phyloP scores from a whole-genome alignment of 305 asterid genomes.

The Lippia alba region DNA sequence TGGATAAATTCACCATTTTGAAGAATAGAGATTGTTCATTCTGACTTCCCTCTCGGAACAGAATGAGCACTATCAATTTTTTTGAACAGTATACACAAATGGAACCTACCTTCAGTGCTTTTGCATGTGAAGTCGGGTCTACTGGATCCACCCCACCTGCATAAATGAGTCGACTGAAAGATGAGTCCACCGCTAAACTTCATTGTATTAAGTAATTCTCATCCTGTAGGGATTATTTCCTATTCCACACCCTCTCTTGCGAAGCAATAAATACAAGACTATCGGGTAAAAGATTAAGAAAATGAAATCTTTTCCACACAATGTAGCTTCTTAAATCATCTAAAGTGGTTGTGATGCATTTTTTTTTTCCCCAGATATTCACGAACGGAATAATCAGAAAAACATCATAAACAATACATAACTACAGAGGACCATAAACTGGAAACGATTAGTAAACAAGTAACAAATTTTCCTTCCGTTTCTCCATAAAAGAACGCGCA shows the following conservation, averaged over 20 bases:
- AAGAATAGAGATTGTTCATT: background rate
- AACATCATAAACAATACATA: background rate
- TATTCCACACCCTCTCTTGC: background rate
- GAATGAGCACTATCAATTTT: constrained; percentile 3
- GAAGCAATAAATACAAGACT: background rate
- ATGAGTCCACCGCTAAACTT: constrained; percentile 30
- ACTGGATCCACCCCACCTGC: constrained; percentile 99
- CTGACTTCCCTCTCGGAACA: constrained; percentile 4
- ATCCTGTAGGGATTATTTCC: constrained; percentile 2
- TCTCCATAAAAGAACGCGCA: background rate
- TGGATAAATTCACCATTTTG: constrained; percentile 1
- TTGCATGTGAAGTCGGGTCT: constrained; percentile 90
- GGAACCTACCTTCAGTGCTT: constrained; percentile 83
- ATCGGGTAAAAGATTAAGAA: background rate
- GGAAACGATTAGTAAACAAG: background rate
- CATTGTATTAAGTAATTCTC: constrained; percentile 4
- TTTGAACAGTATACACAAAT: background rate
- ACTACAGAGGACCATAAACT: background rate
- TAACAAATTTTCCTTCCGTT: background rate
- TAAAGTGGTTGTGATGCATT: background rate
- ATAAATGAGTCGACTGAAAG: constrained; percentile 27
- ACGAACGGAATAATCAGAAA: background rate
- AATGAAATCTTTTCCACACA: background rate
- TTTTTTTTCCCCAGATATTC: background rate
- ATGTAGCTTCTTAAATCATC: background rate